Base-by-base conservation (phyloP, 768 basidiomycete genomes). In the Phylloporus scabripes region DNA sequence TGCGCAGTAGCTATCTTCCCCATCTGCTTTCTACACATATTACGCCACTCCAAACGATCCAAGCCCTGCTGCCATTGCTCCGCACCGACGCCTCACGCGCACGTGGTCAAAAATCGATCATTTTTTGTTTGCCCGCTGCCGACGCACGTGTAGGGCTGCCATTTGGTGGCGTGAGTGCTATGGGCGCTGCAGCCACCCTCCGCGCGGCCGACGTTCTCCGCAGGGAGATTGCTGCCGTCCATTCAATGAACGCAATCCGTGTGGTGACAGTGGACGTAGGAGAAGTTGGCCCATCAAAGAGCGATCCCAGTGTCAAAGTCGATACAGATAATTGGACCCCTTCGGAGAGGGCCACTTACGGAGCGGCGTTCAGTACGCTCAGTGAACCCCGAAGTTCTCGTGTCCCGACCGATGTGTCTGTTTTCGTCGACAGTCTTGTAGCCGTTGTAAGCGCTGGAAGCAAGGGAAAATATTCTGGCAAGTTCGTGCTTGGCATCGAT, bases 251-350 rank as follows among this genome's bases (percentile, higher is more conserved):
- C 5, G 43, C 45, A 12, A 55, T 55, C 49, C 61, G 78, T 54
- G 74, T 91, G 15, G 79, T 87, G 53, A 74, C 81, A 9, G 77
- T 85, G 4, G 88, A 92, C 61, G 85, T 92, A 31, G 90, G 90
- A 21, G 63, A 73, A 5, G 73, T 88, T 40, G 59, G 60, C 29
- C 40, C 50, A 48, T 37, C 46, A 32, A 47, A 46, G 32, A 26
- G 59, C 18, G 56, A 64, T 15, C 62, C 70, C 5, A 64, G 67
- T 38, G 72, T 69, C 34, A 61, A 72, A 28, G 71, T 72, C 60
- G 69, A 78, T 3, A 86, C 82, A 75, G 78, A 81, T 50, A 74
- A 75, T 36, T 91, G 88, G 88, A 87, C 79, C 7, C 74, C 80
- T 7, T 81, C 84, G 6, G 87, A 90, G 64, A 83, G 80, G 59